Percentiles rank a stretch among this genome's conserved stretches.
These are phyloP conservation scores for Taiozyma sp. DNA, from an alignment of 1,139 yeast species.

Conservation along the genomic window DNA sequence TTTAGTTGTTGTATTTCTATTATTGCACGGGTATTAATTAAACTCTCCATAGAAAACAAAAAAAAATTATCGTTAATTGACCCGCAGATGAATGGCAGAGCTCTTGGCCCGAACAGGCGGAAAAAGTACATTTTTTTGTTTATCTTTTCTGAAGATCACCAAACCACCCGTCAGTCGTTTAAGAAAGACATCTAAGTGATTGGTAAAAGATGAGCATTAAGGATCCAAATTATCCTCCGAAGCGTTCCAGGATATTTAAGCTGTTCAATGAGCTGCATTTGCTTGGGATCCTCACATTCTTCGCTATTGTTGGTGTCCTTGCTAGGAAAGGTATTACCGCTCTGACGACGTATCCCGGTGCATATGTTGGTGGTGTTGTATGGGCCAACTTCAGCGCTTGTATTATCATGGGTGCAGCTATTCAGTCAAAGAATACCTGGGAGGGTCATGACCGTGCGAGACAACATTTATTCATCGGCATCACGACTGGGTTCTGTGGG, in stretches of 20 bases:
- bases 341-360: constrained; percentile 20
- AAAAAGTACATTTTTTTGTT: no score
- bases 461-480: constrained; percentile 49
- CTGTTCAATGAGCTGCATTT: neutral
- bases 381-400: constrained; percentile 88
- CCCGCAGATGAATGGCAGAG: neutral
- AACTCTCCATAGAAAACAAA: neutral
- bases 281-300: constrained; percentile 15
- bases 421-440: constrained; percentile 12
- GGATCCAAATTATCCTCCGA: neutral
- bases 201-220: neutral
- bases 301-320: constrained; percentile 20
- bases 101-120: neutral
- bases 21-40: neutral
- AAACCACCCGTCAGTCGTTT: no score
- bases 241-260: neutral
- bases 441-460: constrained; percentile 23
- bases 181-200: neutral
- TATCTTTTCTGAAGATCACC: no score
- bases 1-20: neutral
- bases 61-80: neutral
- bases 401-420: constrained; percentile 53
- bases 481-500: constrained; percentile 87
- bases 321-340: constrained; percentile 22
- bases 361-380: constrained; percentile 44